Conservation (phyloP, 2,329 filamentous ascomycete species). For the Pseudogymnoascus sp. region DNA sequence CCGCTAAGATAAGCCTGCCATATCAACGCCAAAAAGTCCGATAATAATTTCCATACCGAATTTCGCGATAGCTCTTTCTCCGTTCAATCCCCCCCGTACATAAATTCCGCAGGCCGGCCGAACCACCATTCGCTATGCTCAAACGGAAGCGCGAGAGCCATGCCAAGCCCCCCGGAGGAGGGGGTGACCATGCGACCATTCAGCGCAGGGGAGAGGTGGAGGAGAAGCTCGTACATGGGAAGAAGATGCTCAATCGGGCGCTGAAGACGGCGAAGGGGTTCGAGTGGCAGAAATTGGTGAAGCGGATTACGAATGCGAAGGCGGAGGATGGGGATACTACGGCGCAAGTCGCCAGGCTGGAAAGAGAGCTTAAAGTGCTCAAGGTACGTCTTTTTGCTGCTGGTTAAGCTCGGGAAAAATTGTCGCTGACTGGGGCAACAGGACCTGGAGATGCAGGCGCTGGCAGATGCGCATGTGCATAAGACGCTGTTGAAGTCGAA, state of each 20-base stretch:
- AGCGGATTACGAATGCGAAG: conserved; percentile 48
- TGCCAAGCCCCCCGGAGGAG: conserved; percentile 9
- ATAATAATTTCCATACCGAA: conserved; percentile 1
- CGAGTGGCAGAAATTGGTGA: conserved; percentile 64
- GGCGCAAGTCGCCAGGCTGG: conserved; percentile 43
- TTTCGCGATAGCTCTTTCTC: neutral
- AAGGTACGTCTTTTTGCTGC: conserved; percentile 31
- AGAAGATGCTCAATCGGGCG: conserved; percentile 55
- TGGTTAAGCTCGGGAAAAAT: neutral
- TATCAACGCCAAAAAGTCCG: neutral
- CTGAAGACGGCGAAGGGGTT: conserved; percentile 68
- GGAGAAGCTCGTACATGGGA: conserved; percentile 45
- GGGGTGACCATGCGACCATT: conserved; percentile 30
- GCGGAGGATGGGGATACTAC: conserved; percentile 38
- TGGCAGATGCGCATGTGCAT: conserved; percentile 40
- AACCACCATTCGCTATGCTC: conserved; percentile 35
- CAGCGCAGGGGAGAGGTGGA: conserved; percentile 30
- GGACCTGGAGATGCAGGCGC: conserved; percentile 38
- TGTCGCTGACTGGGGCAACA: conserved; percentile 17
- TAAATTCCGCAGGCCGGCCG: neutral
- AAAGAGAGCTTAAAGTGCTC: conserved; percentile 49
- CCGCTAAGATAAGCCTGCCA: neutral
- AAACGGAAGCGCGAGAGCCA: conserved; percentile 49
- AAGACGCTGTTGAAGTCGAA: conserved; percentile 45
- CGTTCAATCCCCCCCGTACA: neutral